phyloP scores from a whole-genome alignment of 73 alveolate species.

The Paramecium sexaurelia region DNA sequence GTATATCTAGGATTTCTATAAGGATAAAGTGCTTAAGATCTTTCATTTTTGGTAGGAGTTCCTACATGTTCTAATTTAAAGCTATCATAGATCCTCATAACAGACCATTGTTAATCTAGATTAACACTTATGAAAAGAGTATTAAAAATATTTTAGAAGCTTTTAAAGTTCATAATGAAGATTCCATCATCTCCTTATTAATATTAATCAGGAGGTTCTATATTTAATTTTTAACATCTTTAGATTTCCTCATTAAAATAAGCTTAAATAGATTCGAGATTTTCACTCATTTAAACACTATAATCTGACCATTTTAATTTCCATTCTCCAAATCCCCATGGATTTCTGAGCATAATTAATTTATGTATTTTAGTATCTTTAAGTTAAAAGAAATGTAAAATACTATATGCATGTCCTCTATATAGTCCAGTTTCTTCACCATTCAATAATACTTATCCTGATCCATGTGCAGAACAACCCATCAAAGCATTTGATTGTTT shows the following conservation, averaged over 20 bases:
- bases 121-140: not conserved
- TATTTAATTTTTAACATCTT: not conserved
- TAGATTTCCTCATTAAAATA: not conserved
- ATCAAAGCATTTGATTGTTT: not conserved
- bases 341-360: conserved; percentile 52
- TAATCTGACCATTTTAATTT: conserved; percentile 62
- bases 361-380: conserved; percentile 30
- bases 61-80: not conserved
- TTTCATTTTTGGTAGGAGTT: not conserved
- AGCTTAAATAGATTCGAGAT: not conserved
- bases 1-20: not conserved
- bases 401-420: conserved; percentile 64
- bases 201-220: not conserved
- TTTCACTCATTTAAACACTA: not conserved
- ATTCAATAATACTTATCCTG: not conserved
- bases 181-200: not conserved
- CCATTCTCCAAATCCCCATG: conserved; percentile 72
- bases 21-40: conserved; percentile 4
- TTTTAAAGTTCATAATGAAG: not conserved
- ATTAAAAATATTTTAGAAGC: not conserved
- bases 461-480: conserved; percentile 64
- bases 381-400: conserved; percentile 6
- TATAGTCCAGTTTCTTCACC: conserved; percentile 56
- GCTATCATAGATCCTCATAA: not conserved
- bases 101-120: not conserved